Conservation (phyloP, 2,329 filamentous ascomycete species). For the Rugonectria rugulosa region DNA sequence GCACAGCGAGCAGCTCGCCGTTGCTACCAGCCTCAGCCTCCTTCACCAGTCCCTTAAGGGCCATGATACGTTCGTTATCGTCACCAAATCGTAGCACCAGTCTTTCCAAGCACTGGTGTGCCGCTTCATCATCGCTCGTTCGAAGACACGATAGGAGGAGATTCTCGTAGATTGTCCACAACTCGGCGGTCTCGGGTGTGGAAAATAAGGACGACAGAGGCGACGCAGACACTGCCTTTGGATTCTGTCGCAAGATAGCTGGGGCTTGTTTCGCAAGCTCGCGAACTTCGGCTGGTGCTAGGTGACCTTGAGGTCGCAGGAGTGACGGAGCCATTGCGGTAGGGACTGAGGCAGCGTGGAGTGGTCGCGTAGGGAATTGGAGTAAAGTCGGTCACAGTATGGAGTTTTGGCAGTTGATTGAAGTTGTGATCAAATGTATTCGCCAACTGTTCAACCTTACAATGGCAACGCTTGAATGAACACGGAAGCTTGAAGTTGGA, state of each 20-base stretch:
- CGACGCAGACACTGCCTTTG: slow-evolving; percentile 63
- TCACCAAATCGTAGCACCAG: slow-evolving; percentile 82
- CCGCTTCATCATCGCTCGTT: slow-evolving; percentile 81
- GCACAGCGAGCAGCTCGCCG: slow-evolving; percentile 70
- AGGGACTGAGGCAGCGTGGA: not conserved
- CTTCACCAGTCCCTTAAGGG: slow-evolving; percentile 80
- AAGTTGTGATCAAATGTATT: slow-evolving; percentile 1
- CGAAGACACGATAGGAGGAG: slow-evolving; percentile 84
- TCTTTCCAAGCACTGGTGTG: slow-evolving; percentile 76
- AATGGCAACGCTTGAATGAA: slow-evolving; percentile 28
- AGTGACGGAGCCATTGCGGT: slow-evolving; percentile 60
- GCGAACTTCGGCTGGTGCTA: slow-evolving; percentile 63
- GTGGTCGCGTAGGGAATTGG: slow-evolving; percentile 13
- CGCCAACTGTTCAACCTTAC: slow-evolving; percentile 18
- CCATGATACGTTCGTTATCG: slow-evolving; percentile 86
- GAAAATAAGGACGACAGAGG: slow-evolving; percentile 61
- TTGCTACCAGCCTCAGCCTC: slow-evolving; percentile 79
- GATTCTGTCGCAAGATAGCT: slow-evolving; percentile 59
- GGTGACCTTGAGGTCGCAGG: slow-evolving; percentile 63
- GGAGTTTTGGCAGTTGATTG: not conserved
- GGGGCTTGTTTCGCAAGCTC: slow-evolving; percentile 69
- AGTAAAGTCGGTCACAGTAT: not conserved
- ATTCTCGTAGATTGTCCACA: slow-evolving; percentile 89
- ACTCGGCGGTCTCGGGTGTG: slow-evolving; percentile 74
- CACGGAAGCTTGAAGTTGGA: slow-evolving; percentile 30